Base-by-base conservation (phyloP, 495 filamentous ascomycete species). In the Talaromyces adpressus region DNA sequence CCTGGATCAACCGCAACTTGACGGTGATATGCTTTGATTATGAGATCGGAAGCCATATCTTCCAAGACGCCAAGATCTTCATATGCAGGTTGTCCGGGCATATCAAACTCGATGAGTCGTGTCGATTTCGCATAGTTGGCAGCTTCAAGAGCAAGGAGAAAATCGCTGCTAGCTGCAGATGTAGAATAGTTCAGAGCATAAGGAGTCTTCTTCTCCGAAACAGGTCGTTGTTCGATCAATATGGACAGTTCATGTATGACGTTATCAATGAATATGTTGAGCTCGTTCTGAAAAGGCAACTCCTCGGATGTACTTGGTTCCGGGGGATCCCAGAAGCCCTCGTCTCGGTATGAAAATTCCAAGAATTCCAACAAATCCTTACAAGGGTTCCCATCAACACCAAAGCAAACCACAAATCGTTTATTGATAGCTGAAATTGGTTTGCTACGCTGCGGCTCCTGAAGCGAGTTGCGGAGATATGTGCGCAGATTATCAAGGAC, bases 401-500 rank as follows among this genome's bases (percentile, higher is more conserved):
- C 89, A 70, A 93, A 89, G 47, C 85, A 82, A 14, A 87, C 77
- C 59, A 84, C 76, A 67, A 91, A 95, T 16, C 81, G 82, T 71
- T 91, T 92, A 73, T 93, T 93, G 7, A 82, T 73, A 14, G 81
- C 79, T 4, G 85, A 82, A 61, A 93, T 90, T 22, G 73, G 67
- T 69, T 84, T 85, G 39, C 78, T 76, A 32, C 71, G 66, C 59
- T 72, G 66, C 7, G 68, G 59, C 41, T 80, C 73, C 32, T 80
- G 69, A 56, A 91, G 73, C 7, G 86, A 77, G 67, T 92, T 89
- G 6, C 65, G 73, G 27, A 92, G 69, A 68, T 92, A 92, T 53
- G 75, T 76, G 27, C 79, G 79, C 39, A 92, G 73, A 23, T 83
- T 86, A 22, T 76, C 66, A 25, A 88, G 71, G 0, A 87, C 78